Percentiles rank a stretch among this genome's conserved stretches.
These are phyloP conservation scores for Geranomyces michiganensis DNA, from an alignment of 192 early-diverging fungal species.

Conservation along the genomic window DNA sequence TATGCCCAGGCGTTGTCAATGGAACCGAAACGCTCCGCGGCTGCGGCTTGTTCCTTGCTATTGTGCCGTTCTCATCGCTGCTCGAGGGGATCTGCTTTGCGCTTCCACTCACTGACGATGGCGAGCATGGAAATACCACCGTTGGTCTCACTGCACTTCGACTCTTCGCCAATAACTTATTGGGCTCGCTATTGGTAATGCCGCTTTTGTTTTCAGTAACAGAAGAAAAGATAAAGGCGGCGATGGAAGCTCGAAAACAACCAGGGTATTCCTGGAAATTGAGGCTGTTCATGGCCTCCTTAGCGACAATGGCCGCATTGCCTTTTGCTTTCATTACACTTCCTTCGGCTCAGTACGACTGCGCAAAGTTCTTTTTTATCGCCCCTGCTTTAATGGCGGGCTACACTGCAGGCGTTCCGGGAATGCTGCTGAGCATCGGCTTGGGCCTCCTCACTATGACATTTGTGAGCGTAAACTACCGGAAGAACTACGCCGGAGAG, in stretches of 20 bases:
- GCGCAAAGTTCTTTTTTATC: background rate
- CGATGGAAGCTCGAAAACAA: slow-evolving; percentile 1
- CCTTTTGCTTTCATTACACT: background rate
- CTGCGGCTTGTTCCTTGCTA: background rate
- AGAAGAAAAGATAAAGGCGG: background rate
- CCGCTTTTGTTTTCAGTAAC: slow-evolving; percentile 7
- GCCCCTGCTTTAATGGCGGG: background rate
- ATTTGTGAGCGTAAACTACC: background rate
- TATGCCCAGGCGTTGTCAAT: background rate
- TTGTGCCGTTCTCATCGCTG: background rate
- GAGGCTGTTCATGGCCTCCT: background rate
- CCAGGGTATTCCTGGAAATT: background rate
- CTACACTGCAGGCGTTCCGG: slow-evolving; percentile 8
- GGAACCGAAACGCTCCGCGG: slow-evolving; percentile 15
- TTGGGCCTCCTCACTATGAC: background rate
- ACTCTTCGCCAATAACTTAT: background rate
- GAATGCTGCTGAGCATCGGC: background rate
- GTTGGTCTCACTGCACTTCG: background rate
- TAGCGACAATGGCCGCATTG: background rate
- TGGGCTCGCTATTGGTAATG: slow-evolving; percentile 8
- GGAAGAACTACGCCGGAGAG: background rate
- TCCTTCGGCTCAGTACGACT: slow-evolving; percentile 1
- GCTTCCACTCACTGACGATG: background rate
- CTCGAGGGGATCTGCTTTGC: slow-evolving; percentile 10
- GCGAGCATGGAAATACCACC: background rate